Evolutionary conservation across 192 early-diverging fungal species (phyloP).

Genomic region (Nowakowskiella sp.): DNA sequence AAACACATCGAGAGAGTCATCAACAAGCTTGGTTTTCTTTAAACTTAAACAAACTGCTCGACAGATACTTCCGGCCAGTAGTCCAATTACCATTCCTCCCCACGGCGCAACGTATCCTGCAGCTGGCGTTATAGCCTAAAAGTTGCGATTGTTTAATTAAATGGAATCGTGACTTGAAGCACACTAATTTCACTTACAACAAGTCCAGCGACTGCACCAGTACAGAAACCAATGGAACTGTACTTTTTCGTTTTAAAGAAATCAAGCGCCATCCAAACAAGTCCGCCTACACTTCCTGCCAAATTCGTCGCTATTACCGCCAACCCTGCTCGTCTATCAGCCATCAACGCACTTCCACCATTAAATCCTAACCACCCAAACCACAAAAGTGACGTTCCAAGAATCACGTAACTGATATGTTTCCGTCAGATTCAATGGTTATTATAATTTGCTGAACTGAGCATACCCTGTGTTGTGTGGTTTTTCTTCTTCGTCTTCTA

Average conservation of each 20-base stretch:
- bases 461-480: constrained; percentile 89
- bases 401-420: constrained; percentile 68
- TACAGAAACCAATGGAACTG: constrained; percentile 88
- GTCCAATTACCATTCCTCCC: neutral
- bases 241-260: constrained; percentile 50
- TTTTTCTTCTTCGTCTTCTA: constrained; percentile 59
- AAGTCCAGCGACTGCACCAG: constrained; percentile 84
- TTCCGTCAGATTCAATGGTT: too few species aligned
- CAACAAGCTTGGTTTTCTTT: neutral
- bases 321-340: constrained; percentile 59
- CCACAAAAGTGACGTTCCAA: constrained; percentile 71
- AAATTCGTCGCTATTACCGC: constrained; percentile 65
- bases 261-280: constrained; percentile 66
- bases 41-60: neutral
- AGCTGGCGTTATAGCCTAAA: neutral
- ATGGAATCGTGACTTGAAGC: too few species aligned
- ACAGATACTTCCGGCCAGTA: neutral
- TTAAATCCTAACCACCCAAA: constrained; percentile 88
- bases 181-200: too few species aligned
- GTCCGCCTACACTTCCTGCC: constrained; percentile 52
- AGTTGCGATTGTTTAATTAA: too few species aligned
- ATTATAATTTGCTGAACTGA: too few species aligned
- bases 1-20: constrained; percentile 1
- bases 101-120: neutral
- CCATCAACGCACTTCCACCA: constrained; percentile 61